Evolutionary conservation across 352 stramenopile species (phyloP), one percentile per base, ranked within the genome.

Genomic region (Phytophthora megakarya): DNA sequence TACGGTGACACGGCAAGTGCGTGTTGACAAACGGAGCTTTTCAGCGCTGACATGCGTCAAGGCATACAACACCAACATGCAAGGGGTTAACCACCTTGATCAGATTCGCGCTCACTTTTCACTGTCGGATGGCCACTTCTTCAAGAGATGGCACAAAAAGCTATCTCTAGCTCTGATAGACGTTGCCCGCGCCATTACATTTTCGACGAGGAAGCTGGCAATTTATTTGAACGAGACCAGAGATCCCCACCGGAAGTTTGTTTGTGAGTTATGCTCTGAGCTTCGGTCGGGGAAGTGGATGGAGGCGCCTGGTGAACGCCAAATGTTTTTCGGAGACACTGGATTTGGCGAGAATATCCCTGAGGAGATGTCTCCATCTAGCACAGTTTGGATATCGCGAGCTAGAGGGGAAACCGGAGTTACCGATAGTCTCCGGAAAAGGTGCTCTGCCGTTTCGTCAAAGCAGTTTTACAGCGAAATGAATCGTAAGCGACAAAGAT

Each of bases 121-220:
- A 33, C 28, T 59, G 39, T 18, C 23, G 2, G 10, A 32, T 23
- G 38, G 22, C 16, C 49, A 47, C 22, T 47, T 23, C 8, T 42
- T 59, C 26, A 59, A 59, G 16, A 59, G 33, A 1, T 51, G 38
- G 12, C 26, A 50, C 8, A 59, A 49, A 4, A 39, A 57, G 37
- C 15, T 57, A 12, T 21, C 16, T 10, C 21, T 57, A 22, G 49
- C 49, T 46, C 37, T 3, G 15, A 28, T 71, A 5, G 67, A 76
- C 33, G 66, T 74, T 26, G 67, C 72, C 6, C 32, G 63, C 28
- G 40, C 57, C 2, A 80, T 76, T 54, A 60, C 67, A 1, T 67
- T 55, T n/a, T 15, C 65, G n/a, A 69, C 46, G 28, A 37, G 38
- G 0, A 57, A 13, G n/a, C 26, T 65, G 12, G 39, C 10, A 13